Evolutionary conservation across 768 basidiomycete genomes (phyloP), one percentile per base, ranked within the genome.

Genomic region (Serpula lacrymans): DNA sequence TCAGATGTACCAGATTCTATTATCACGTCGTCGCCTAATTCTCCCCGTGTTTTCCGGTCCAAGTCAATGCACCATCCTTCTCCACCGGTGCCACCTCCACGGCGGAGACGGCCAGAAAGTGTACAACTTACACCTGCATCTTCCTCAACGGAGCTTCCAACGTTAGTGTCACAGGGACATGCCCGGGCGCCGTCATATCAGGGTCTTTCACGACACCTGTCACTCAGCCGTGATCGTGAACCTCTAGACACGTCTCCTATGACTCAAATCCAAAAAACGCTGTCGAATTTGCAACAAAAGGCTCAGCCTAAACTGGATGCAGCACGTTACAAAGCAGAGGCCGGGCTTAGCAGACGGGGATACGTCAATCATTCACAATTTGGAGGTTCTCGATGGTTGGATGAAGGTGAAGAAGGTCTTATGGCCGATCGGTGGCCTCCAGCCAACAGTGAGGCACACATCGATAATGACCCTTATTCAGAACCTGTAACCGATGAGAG

Each of bases 311-410:
- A 63, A 31, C 54, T 84, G 18, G 82, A 84, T 42, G 74, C 75
- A 22, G 82, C 79, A 18, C 63, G 80, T 45, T 85, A 76, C 59
- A 85, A 85, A 59, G 83, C 82, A 0, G 83, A 85, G 57, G 84
- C 82, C 14, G 83, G 82, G 13, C 50, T 86, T 23, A 78, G 70
- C 45, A 65, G 65, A 49, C 66, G 81, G 4, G 84, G 82, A 28
- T 85, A 73, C 48, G 73, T 83, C 25, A 57, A 61, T 27, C 65
- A 65, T 45, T 17, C 58, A 28, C 59, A 59, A 18, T 36, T 54
- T 5, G 50, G 55, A 11, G 50, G 49, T 43, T 46, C 43, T 14
- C 42, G 52, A 23, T 64, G 59, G 53, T 46, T 54, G 18, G 62
- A 65, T 31, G 65, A 65, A 43, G 59, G 67, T 36, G 59, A 64